Evolutionary conservation across 106 monocot genomes (phyloP), one percentile per base, ranked within the genome.

Genomic region (Platanthera zijinensis): DNA sequence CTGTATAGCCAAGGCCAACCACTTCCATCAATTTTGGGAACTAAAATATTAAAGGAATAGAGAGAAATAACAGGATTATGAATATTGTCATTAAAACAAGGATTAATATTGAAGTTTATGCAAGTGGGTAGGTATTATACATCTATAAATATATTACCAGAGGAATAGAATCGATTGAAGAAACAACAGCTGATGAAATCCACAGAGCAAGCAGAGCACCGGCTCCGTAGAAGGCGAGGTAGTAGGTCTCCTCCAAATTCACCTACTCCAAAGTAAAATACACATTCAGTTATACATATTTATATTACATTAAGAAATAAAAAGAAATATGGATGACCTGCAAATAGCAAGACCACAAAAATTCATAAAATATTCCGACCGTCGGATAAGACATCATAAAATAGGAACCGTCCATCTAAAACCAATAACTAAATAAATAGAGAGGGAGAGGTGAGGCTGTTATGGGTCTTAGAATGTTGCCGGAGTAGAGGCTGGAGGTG

Each of bases 11-110:
- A 50, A 94, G 80, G 50, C 94, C 94, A 51, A 91, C 80, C 66
- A 94, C 32, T 87, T 94, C 94, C 87, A 94, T 76, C 78, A 91
- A 21, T 73, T 94, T 86, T 54, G 94, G 89, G 52, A 94, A 64
- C 94, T 94, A 80, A 9, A 52, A 10, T 1, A 15, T 30, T 57
- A 8, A 5, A 47, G 21, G 50, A 12, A 19, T 48, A 48, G 25
- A 52, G 2, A 7, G 32, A 32, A 25, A 66, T 25, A 66, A 10
- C 32, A 10, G 13, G 39, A 4, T 66, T 66, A 30, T 30, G 10
- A 66, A 66, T 19, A 39, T 39, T 39, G 1, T 39, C 39, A 32
- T 30, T 66, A 14, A 14, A 76, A 30, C 13, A 50, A 51, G 7
- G 7, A 1, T 32, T 46, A 51, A 2, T 70, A 52, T 21, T 11